Base-by-base conservation (phyloP, 805 yeast genomes). In the Yarrowia hollandica region DNA sequence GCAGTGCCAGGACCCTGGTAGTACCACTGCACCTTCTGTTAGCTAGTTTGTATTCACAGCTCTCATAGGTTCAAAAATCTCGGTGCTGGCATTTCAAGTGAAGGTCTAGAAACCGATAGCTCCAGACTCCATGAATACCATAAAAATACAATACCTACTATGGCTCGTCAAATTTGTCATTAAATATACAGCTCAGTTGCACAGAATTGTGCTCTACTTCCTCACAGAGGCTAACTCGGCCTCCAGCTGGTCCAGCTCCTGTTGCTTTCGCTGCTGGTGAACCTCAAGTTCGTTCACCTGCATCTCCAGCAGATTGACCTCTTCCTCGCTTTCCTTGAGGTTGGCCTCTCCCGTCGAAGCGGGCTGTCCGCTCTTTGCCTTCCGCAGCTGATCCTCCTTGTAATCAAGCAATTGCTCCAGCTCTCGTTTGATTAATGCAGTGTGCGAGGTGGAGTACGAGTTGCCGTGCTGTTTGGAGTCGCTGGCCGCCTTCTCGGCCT, bases 401-500 rank as follows among this genome's bases (percentile, higher is more conserved):
- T 86, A 91, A 64, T 82, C 85, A 62, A 90, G 79, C 64, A 94
- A 74, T 66, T 88, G 92, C 73, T 90, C 95, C 62, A 86, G 80
- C 71, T 94, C 98, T 58, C 81, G 75, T 61, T 79, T 76, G 12
- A 80, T 72, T 42, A 74, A 68, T 5, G 75, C 71, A 1, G 72
- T 68, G 61, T 61, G 68, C 19, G 74, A 66, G n/a, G 66, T 64
- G 8, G 66, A 65, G 26, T 66, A 69, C 33, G 66, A 68, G 71
- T 68, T 70, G 35, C 64, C 48, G 44, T 72, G 74, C 31, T 66
- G 65, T 62, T 70, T 70, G 21, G 75, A 71, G 5, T 69, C 63
- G 35, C 76, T 74, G 34, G 80, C 74, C 23, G 78, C 82, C 15
- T 71, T 69, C 63, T 81, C 82, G 2, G 88, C 85, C 60, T 80